Evolutionary conservation across 2,329 filamentous ascomycete genomes (phyloP).

Genomic region (Aureobasidium lini): DNA sequence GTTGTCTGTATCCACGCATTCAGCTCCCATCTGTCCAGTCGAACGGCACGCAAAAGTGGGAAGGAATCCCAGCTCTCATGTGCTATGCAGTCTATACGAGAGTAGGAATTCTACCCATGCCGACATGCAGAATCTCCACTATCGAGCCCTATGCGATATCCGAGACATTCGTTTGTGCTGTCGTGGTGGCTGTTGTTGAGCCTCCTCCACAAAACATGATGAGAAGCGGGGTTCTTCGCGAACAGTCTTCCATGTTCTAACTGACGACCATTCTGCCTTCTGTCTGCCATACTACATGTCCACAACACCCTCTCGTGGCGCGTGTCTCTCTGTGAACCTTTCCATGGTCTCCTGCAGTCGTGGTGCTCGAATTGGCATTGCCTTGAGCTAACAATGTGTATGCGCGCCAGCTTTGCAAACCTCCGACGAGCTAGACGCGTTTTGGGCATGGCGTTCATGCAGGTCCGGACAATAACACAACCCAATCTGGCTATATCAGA

Average conservation of each 20-base stretch:
- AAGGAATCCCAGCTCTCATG: not conserved
- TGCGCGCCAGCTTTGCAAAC: not conserved
- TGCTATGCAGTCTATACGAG: not conserved
- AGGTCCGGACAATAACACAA: conserved; percentile 10
- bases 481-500: not conserved
- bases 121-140: conserved; percentile 3
- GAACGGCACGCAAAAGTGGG: not conserved
- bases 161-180: conserved; percentile 5
- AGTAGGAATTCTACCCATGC: not conserved
- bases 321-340: not conserved
- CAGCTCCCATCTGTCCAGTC: not conserved
- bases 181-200: not conserved
- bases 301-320: not conserved
- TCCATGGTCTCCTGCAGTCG: not conserved
- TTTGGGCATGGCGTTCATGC: conserved; percentile 4
- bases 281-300: not conserved
- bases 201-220: not conserved
- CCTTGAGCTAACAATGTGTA: not conserved
- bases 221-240: not conserved
- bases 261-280: not conserved
- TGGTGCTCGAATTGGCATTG: not conserved
- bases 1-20: not conserved
- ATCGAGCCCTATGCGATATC: not conserved
- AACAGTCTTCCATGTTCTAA: not conserved
- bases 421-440: not conserved